Conservation (phyloP, 108 stramenopile genomes). For the Skeletonema tropicum region DNA sequence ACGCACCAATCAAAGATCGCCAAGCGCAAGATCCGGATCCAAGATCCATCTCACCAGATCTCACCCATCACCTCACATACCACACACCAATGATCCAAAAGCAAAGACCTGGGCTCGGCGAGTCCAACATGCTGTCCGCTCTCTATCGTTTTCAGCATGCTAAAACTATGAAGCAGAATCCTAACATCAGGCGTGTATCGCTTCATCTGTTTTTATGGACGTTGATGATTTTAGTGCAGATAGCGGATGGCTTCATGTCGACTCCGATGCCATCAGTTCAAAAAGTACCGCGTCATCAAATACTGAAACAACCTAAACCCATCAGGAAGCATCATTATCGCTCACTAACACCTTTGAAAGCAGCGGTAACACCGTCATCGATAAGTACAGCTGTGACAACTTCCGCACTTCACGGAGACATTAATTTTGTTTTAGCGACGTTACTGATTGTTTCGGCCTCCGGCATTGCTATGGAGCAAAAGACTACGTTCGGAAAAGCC, state of each 20-base stretch:
- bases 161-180: too few relatives aligned
- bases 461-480: conserved; percentile 71
- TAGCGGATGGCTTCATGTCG: not conserved
- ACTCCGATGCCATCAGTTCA: not conserved
- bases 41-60: too few relatives aligned
- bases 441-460: conserved; percentile 64
- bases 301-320: not conserved
- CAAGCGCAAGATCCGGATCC: too few relatives aligned
- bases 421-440: conserved; percentile 62
- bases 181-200: not conserved
- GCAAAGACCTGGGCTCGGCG: too few relatives aligned
- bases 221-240: not conserved
- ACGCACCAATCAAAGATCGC: too few relatives aligned
- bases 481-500: conserved; percentile 76
- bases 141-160: too few relatives aligned
- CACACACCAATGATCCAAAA: too few relatives aligned
- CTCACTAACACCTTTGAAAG: not conserved
- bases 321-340: not conserved
- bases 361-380: not conserved
- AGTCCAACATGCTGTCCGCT: too few relatives aligned
- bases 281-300: not conserved
- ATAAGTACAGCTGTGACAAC: not conserved
- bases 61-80: too few relatives aligned
- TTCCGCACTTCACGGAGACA: conserved; percentile 52
- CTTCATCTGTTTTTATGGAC: not conserved